Percentiles rank a stretch among this genome's conserved stretches.
These are phyloP conservation scores for Rusavskia elegans DNA, from an alignment of 495 filamentous ascomycete species.

Conservation along the genomic window DNA sequence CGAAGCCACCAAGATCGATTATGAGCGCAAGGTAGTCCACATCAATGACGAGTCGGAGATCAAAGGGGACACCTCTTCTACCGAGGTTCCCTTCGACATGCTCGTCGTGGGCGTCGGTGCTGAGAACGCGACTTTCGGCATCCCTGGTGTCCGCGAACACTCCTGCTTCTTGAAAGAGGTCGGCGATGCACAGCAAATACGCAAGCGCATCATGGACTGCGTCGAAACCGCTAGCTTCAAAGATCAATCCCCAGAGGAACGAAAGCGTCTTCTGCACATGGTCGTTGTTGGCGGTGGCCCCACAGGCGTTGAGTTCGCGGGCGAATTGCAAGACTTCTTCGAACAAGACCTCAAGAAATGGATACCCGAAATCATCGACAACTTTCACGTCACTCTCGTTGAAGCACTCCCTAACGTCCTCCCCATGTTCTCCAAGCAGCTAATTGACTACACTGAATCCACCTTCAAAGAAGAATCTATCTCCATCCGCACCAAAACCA, in stretches of 20 bases:
- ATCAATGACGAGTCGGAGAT: conserved; percentile 89
- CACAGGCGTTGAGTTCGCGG: conserved; percentile 95
- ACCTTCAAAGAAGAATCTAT: conserved; percentile 98
- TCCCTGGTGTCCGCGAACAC: conserved; percentile 86
- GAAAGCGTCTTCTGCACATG: conserved; percentile 94
- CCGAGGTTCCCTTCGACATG: conserved; percentile 95
- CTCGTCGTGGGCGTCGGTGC: conserved; percentile 92
- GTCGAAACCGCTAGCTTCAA: conserved; percentile 98
- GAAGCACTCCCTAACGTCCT: conserved; percentile 97
- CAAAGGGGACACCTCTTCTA: conserved; percentile 66
- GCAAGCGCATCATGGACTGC: conserved; percentile 98
- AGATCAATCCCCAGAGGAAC: conserved; percentile 78
- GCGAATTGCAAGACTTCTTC: conserved; percentile 97
- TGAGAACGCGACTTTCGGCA: conserved; percentile 97
- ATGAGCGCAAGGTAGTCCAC: conserved; percentile 69
- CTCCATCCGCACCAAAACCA: conserved; percentile 90
- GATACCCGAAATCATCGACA: conserved; percentile 83
- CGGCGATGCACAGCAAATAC: conserved; percentile 82
- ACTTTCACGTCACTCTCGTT: conserved; percentile 93
- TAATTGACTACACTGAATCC: conserved; percentile 98
- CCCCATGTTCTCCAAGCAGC: conserved; percentile 96
- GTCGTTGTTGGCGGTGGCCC: conserved; percentile 97
- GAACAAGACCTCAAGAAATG: conserved; percentile 95
- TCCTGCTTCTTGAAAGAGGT: conserved; percentile 99
- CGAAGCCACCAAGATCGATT: conserved; percentile 92